These are phyloP conservation scores for Ustilago hordei DNA, from an alignment of 1,284 basidiomycete genomes.

Conservation along the genomic window DNA sequence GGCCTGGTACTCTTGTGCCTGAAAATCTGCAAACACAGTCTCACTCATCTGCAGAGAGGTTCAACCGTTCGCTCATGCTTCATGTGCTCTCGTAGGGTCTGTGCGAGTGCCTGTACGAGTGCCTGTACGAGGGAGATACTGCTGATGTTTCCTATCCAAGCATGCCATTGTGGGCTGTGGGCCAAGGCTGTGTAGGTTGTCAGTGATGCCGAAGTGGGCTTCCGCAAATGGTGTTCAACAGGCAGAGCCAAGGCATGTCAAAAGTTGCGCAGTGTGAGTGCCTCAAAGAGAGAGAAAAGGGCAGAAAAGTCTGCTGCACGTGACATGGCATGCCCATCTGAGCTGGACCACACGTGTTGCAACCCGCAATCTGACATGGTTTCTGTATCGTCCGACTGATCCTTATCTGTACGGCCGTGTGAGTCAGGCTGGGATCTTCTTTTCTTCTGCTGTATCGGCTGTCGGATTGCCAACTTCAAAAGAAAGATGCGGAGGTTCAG, in stretches of 20 bases:
- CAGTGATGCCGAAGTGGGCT: neutral
- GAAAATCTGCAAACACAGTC: conserved; percentile 15
- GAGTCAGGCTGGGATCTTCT: conserved; percentile 11
- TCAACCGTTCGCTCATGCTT: neutral
- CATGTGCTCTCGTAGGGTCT: neutral
- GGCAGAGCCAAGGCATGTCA: neutral
- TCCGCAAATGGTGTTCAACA: too few relatives aligned
- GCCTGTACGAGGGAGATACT: neutral
- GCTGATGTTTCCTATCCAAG: neutral
- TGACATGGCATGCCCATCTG: neutral
- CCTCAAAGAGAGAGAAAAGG: neutral
- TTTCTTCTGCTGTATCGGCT: conserved; percentile 20
- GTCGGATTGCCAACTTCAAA: conserved; percentile 20
- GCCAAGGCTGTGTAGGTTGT: neutral
- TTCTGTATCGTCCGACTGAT: too few relatives aligned
- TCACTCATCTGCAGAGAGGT: conserved; percentile 6
- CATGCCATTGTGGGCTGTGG: neutral
- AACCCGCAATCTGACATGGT: too few relatives aligned
- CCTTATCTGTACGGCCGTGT: neutral
- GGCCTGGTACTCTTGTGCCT: neutral
- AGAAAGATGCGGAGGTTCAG: too few relatives aligned
- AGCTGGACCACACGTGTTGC: too few relatives aligned
- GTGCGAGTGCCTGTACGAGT: neutral
- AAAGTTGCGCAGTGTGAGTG: neutral
- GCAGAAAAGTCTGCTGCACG: too few relatives aligned